Base-by-base conservation (phyloP, 192 early-diverging fungal genomes). In the Paraglomus brasilianum region DNA sequence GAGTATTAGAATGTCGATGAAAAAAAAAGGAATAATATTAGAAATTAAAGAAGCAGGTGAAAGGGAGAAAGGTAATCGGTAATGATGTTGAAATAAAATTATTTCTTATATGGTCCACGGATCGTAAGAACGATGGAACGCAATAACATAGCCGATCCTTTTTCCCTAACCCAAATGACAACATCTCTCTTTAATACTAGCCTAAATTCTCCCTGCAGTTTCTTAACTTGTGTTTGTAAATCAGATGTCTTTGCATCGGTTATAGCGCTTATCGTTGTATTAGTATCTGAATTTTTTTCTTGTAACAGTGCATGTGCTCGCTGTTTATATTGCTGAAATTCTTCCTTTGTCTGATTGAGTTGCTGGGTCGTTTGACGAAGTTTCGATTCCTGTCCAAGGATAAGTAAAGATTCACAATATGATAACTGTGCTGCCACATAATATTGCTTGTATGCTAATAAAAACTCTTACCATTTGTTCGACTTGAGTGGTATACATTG, bases 241-340 rank as follows among this genome's bases (percentile, higher is more conserved):
- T 77, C 69, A 56, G 57, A 59, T 64, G 72, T 50, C 43, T 70
- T 43, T 55, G 72, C 1, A 47, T 13, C 15, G 7, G 44, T 38
- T 0, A 13, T 42, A 59, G 75, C 71, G 46, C 17, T 17, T 17
- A 51, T 30, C 3, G 30, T 30, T 30, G 30, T 30, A 30, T 30
- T 56, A 41, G 30, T 14, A 9, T 69, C 41, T 19, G 55, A 38
- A 41, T 40, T 70, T 66, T 65, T 75, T 68, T 86, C 71, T 50
- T 85, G 71, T 1, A 86, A 60, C 60, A 86, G 67, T 41, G 71
- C 24, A 66, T 82, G 78, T 0, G 85, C 85, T 2, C 85, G 73
- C 46, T 79, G 75, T 59, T 84, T 83, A 53, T 86, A 86, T 63
- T 82, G 81, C 30, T 86, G 81, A 75, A 80, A 86, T 57, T 86